phyloP scores from a whole-genome alignment of 148 eudicot genomes.

The Simmondsia chinensis region DNA sequence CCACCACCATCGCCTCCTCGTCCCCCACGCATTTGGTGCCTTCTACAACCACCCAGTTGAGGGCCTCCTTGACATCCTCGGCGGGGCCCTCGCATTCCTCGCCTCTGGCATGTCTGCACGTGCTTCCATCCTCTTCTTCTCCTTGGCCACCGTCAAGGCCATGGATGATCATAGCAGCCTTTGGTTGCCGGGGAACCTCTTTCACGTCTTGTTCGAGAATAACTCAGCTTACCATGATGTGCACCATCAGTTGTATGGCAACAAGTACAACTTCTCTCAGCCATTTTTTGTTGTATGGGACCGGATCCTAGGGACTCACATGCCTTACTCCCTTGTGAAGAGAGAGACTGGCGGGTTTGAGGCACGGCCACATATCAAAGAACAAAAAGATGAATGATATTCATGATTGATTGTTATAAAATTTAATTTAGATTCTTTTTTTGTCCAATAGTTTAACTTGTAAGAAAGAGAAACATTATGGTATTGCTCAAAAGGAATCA shows the following conservation, averaged over 20 bases:
- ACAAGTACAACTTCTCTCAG: constrained; percentile 79
- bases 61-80: constrained; percentile 64
- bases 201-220: constrained; percentile 63
- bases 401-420: too few species aligned
- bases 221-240: constrained; percentile 90
- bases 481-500: too few species aligned
- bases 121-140: constrained; percentile 67
- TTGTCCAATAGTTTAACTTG: too few species aligned
- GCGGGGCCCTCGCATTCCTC: constrained; percentile 64
- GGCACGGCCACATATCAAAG: constrained; percentile 67
- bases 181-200: constrained; percentile 79
- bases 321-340: constrained; percentile 76
- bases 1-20: constrained; percentile 78
- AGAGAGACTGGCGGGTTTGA: constrained; percentile 70
- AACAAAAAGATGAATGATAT: constrained; percentile 50
- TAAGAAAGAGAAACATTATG: too few species aligned
- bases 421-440: too few species aligned
- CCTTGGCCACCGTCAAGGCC: constrained; percentile 79
- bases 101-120: constrained; percentile 77
- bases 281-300: constrained; percentile 94
- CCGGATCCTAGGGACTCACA: constrained; percentile 77
- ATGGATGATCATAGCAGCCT: constrained; percentile 93
- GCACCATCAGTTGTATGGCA: constrained; percentile 92
- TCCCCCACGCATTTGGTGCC: constrained; percentile 81
- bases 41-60: constrained; percentile 73